A percentile compares a stretch with the other conserved stretches of the same genome.
phyloP scores from a whole-genome alignment of 352 stramenopile genomes.

The Phytophthora cryptogea region DNA sequence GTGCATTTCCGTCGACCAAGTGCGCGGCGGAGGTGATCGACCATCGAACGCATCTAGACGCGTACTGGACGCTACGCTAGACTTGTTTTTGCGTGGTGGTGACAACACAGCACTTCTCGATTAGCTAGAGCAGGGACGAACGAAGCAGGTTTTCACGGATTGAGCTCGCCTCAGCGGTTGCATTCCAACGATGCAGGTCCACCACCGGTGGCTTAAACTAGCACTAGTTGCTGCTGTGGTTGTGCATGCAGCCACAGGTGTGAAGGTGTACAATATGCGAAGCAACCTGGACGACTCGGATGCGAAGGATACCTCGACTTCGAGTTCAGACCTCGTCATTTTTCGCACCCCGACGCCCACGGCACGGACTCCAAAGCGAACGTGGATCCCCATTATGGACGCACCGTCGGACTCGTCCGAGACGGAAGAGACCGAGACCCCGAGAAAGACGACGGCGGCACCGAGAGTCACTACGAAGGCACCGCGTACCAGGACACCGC shows the following conservation, averaged over 20 bases:
- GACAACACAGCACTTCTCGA: constrained; percentile 22
- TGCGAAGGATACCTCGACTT: background rate
- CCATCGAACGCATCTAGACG: background rate
- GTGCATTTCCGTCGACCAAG: constrained; percentile 24
- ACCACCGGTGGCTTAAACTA: constrained; percentile 32
- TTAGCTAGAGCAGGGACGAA: constrained; percentile 8
- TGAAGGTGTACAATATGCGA: constrained; percentile 33
- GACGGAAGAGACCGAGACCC: constrained; percentile 15
- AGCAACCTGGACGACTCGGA: constrained; percentile 14
- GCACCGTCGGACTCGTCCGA: constrained; percentile 21
- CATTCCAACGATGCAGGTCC: constrained; percentile 29
- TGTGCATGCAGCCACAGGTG: constrained; percentile 1
- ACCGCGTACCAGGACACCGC: constrained; percentile 13
- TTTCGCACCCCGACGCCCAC: constrained; percentile 19
- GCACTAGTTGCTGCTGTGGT: constrained; percentile 13
- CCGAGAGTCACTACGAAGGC: constrained; percentile 20
- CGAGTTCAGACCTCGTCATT: background rate
- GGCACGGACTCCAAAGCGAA: constrained; percentile 13
- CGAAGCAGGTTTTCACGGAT: constrained; percentile 1
- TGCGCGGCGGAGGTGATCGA: constrained; percentile 16
- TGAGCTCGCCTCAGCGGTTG: background rate
- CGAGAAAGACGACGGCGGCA: constrained; percentile 15
- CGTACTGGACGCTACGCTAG: constrained; percentile 11
- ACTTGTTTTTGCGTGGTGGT: constrained; percentile 9
- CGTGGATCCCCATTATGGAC: constrained; percentile 32